Evolutionary conservation across 2,329 filamentous ascomycete species (phyloP).

Genomic region (Thielaviopsis euricoi): DNA sequence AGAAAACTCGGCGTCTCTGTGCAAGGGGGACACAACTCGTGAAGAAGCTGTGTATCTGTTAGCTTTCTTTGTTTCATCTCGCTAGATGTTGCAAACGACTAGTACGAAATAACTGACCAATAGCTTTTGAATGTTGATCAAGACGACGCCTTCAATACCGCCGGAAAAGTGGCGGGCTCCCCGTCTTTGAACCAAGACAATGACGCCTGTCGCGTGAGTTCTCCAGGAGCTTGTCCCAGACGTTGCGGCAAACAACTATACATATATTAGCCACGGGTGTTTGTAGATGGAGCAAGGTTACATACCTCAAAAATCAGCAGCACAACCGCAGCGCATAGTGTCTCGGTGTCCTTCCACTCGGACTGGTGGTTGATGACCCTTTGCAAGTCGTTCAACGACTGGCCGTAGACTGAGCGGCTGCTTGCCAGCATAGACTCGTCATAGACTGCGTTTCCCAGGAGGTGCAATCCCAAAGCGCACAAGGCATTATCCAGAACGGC

Average conservation of each 20-base stretch:
- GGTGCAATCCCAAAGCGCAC: slow-evolving; percentile 22
- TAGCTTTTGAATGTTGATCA: slow-evolving; percentile 23
- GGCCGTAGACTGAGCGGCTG: slow-evolving; percentile 24
- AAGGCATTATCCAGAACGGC: slow-evolving; percentile 23
- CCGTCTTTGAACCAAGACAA: slow-evolving; percentile 23
- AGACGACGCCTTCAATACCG: slow-evolving; percentile 22
- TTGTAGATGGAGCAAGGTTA: slow-evolving; percentile 5
- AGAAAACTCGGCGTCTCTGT: slow-evolving; percentile 22
- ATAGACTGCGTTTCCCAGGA: slow-evolving; percentile 21
- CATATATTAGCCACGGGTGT: not conserved
- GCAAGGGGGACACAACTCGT: slow-evolving; percentile 3
- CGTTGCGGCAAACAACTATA: slow-evolving; percentile 27
- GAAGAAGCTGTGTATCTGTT: slow-evolving; percentile 1
- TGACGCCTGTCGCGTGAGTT: slow-evolving; percentile 23
- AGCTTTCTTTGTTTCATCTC: not conserved
- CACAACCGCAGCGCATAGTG: slow-evolving; percentile 25
- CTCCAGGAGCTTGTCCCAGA: slow-evolving; percentile 21
- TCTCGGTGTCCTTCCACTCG: slow-evolving; percentile 25
- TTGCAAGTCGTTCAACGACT: slow-evolving; percentile 22
- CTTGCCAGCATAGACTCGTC: slow-evolving; percentile 18
- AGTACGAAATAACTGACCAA: slow-evolving; percentile 17
- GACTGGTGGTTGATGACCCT: slow-evolving; percentile 20
- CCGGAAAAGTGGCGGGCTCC: slow-evolving; percentile 21
- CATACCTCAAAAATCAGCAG: slow-evolving; percentile 25
- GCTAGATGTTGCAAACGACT: not conserved